phyloP scores from a whole-genome alignment of 441 rosid genomes.

The Pelargonium fulgidum region DNA sequence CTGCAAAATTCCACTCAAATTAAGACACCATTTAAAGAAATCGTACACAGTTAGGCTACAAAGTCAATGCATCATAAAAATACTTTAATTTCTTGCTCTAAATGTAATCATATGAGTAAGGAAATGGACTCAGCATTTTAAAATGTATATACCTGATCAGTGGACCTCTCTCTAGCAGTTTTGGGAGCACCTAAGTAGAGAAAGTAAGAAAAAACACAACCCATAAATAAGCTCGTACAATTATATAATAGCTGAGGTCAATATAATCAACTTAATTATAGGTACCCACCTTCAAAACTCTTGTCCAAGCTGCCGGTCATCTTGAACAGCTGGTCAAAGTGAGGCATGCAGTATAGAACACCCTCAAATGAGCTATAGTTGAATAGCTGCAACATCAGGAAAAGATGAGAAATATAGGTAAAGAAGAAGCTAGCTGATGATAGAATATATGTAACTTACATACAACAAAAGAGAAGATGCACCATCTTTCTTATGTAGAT shows the following conservation, averaged over 20 bases:
- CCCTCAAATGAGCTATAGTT: slow-evolving; percentile 68
- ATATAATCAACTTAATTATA: not conserved
- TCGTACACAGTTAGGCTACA: not conserved
- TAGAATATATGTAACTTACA: not conserved
- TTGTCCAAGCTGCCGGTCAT: slow-evolving; percentile 72
- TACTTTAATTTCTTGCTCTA: slow-evolving; percentile 8
- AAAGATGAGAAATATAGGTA: not conserved
- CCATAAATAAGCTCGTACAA: slow-evolving; percentile 10
- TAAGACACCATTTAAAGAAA: not conserved
- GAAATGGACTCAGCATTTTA: not conserved
- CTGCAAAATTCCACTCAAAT: slow-evolving; percentile 25
- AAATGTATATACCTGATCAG: slow-evolving; percentile 41
- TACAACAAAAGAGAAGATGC: not conserved
- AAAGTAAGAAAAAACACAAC: slow-evolving; percentile 5
- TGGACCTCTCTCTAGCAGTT: slow-evolving; percentile 47
- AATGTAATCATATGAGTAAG: not conserved
- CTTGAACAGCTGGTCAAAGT: slow-evolving; percentile 68
- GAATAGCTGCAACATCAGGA: slow-evolving; percentile 40
- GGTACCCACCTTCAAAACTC: slow-evolving; percentile 52
- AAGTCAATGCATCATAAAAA: not conserved
- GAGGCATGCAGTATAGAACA: slow-evolving; percentile 72
- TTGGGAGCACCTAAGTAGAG: slow-evolving; percentile 44
- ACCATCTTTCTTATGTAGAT: not conserved
- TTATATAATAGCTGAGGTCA: not conserved
- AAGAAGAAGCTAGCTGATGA: not conserved